Evolutionary conservation across 2,329 filamentous ascomycete species (phyloP), one percentile per base, ranked within the genome.

Genomic region (Paecilomyces sp.): DNA sequence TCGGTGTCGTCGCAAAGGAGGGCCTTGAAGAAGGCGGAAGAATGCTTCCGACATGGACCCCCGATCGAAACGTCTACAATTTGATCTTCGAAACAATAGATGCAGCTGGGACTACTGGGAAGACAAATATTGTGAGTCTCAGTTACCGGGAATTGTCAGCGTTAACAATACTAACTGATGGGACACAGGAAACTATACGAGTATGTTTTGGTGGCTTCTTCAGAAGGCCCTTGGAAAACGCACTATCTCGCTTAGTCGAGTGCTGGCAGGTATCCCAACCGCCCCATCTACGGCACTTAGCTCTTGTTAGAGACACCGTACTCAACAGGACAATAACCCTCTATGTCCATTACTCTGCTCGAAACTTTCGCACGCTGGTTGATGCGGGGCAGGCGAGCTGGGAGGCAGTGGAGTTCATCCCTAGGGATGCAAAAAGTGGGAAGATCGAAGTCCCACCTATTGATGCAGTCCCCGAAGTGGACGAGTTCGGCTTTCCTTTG

Each of bases 181-280:
- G 28, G 36, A 30, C n/a, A 28, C 55, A 77, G 73, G 71, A 78
- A 52, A 70, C 82, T 7, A 76, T 73, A 67, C 65, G 72, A 64
- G 53, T 67, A 63, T 67, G 76, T 7, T 75, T 82, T 56, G 84
- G 85, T 9, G 70, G 72, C 9, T 80, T 83, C 64, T 85, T 81
- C 71, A 78, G 77, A 57, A 76, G 83, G 56, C 81, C 83, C 0
- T 66, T 85, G 31, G 85, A 87, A 65, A 77, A 79, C 31, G 72
- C 79, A 22, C 67, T 87, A 24, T 71, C 71, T 55, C 79, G 83
- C 28, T 64, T 87, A 41, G 82, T 82, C 1, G 80, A 85, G 59
- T 74, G 78, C 58, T 86, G 84, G 80, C 79, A 84, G 58, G 66
- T 80, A 15, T 82, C 81, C n/a, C 85, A 88, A 64, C 84, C 85